Percentiles rank a stretch among this genome's conserved stretches.
phyloP scores from a whole-genome alignment of 768 basidiomycete genomes.

The Amylocystis lapponica region DNA sequence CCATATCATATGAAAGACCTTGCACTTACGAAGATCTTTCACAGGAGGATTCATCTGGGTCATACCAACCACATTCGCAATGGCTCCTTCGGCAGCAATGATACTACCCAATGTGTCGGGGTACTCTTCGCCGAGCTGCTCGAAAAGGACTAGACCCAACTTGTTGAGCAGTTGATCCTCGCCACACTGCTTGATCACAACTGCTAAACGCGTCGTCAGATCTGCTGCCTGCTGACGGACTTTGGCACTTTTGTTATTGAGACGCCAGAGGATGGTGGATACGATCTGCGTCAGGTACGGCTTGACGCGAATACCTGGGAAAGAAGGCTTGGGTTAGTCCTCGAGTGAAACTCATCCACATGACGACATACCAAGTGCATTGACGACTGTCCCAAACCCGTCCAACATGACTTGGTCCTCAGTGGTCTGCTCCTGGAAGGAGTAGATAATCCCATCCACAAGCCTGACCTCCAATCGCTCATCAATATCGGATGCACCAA shows the following conservation, averaged over 20 bases:
- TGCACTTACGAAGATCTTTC: slow-evolving; percentile 88
- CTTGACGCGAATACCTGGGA: slow-evolving; percentile 83
- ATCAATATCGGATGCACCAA: slow-evolving; percentile 97
- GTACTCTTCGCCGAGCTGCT: slow-evolving; percentile 98
- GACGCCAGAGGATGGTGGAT: slow-evolving; percentile 96
- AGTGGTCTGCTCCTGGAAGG: slow-evolving; percentile 99
- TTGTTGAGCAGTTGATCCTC: slow-evolving; percentile 95
- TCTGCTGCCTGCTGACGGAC: slow-evolving; percentile 99
- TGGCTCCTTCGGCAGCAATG: slow-evolving; percentile 97
- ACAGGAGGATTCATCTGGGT: slow-evolving; percentile 99
- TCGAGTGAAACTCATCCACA: no score
- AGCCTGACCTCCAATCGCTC: slow-evolving; percentile 91
- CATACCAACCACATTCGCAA: slow-evolving; percentile 99
- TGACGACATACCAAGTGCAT: slow-evolving; percentile 61
- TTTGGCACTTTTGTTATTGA: slow-evolving; percentile 99
- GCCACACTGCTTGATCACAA: slow-evolving; percentile 98
- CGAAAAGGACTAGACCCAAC: slow-evolving; percentile 93
- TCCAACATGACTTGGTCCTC: slow-evolving; percentile 99
- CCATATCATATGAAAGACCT: no score
- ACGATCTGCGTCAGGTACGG: slow-evolving; percentile 99
- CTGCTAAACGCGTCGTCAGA: slow-evolving; percentile 88
- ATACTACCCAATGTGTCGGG: slow-evolving; percentile 99
- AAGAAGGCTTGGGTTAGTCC: not conserved
- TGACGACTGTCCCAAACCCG: slow-evolving; percentile 96
- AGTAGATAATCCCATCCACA: slow-evolving; percentile 97